Conservation (phyloP, 202 grass and related monocot genomes). For the Eragrostis tef region DNA sequence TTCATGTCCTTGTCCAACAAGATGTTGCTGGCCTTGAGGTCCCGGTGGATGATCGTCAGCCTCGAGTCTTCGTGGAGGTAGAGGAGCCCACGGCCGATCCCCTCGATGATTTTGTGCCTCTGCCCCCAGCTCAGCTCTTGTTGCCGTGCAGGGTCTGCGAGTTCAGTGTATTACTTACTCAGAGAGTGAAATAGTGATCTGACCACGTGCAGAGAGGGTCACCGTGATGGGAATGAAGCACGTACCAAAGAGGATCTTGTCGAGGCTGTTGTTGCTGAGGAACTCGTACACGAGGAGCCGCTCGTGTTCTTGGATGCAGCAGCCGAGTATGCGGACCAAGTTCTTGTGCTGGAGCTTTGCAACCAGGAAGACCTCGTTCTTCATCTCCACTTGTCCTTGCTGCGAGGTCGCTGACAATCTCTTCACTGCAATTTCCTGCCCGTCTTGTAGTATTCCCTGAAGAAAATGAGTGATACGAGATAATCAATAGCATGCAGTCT, state of each 20-base stretch:
- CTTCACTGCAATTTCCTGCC: constrained; percentile 63
- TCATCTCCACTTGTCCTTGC: constrained; percentile 55
- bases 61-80: constrained; percentile 74
- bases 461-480: not conserved
- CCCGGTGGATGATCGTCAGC: constrained; percentile 63
- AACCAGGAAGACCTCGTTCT: constrained; percentile 52
- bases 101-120: constrained; percentile 61
- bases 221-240: not conserved
- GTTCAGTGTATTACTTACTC: not conserved
- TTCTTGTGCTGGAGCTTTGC: constrained; percentile 75
- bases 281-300: constrained; percentile 69
- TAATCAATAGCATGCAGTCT: not conserved
- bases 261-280: constrained; percentile 62
- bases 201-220: not conserved
- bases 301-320: constrained; percentile 52
- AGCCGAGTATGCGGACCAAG: constrained; percentile 58
- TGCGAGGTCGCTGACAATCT: constrained; percentile 53
- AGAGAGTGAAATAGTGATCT: not conserved
- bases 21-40: constrained; percentile 71
- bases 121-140: constrained; percentile 42
- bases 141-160: constrained; percentile 44
- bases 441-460: constrained; percentile 38
- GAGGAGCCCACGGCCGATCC: constrained; percentile 52
- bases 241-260: constrained; percentile 62
- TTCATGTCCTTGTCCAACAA: constrained; percentile 61